Base-by-base conservation (phyloP, 306 rosid genomes). In the Delonix regia region DNA sequence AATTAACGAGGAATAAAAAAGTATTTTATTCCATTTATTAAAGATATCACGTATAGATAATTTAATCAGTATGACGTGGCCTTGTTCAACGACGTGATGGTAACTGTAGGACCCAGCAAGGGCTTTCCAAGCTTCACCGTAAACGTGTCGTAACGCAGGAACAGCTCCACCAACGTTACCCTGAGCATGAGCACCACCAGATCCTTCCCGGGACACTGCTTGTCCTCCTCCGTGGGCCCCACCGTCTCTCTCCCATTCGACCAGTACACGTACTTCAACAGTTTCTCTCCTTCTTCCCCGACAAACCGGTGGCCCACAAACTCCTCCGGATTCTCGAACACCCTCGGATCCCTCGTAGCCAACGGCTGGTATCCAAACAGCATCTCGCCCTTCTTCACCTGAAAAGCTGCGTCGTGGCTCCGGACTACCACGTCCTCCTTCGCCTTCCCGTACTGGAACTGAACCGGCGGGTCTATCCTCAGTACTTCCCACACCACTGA, bases 401-500 rank as follows among this genome's bases (percentile, higher is more conserved):
- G 52, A 73, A 66, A 93, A 1, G 89, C 34, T 0, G 91, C 92
- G 61, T 90, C 90, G 44, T 90, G 96, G 36, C 88, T 89, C 2
- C 51, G 64, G 47, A 90, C 78, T 76, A 90, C 85, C 7, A 90
- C 44, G 74, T 93, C 91, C 75, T 90, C 85, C 84, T 87, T 90
- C 22, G 96, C 97, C 64, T 76, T 85, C 0, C 78, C 97, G 82
- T 89, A 93, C 71, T 90, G 96, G 76, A 47, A 90, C 12, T 94
- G 92, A 0, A 93, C 94, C 7, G 94, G 94, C 0, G 97, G 96
- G 9, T 93, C 94, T 0, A 93, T 87, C 70, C 97, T 80, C 1
- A 93, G 18, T 0, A 74, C 84, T 39, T 93, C 97, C 52, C 85
- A 90, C 4, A 90, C 92, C n/a, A 76, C 89, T 0, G 97, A 90